These are phyloP conservation scores for Backusella westeae DNA, from an alignment of 192 early-diverging fungal species.

Conservation along the genomic window DNA sequence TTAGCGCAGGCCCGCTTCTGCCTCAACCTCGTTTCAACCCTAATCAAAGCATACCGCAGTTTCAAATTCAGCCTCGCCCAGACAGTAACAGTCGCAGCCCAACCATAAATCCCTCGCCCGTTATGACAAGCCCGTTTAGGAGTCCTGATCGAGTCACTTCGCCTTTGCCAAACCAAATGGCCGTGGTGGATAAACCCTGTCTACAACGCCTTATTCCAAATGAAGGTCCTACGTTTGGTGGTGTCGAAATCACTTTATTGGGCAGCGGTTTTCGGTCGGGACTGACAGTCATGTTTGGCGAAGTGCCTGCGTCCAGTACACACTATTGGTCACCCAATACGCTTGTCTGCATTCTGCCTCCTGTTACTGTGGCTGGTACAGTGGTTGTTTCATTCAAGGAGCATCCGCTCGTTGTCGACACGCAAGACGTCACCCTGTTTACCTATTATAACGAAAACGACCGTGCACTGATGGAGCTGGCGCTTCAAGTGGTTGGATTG, in stretches of 20 bases:
- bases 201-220: conserved; percentile 63
- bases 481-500: conserved; percentile 77
- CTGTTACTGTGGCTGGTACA: conserved; percentile 58
- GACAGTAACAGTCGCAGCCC: background rate
- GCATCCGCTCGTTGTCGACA: conserved; percentile 26
- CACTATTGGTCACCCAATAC: conserved; percentile 70
- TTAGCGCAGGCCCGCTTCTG: conserved; percentile 10
- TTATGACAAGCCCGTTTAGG: conserved; percentile 6
- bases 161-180: background rate
- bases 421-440: conserved; percentile 41
- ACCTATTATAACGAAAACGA: conserved; percentile 68
- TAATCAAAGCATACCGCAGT: background rate
- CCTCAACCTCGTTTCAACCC: conserved; percentile 1
- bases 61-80: conserved; percentile 11
- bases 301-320: conserved; percentile 59
- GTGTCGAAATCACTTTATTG: conserved; percentile 69
- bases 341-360: conserved; percentile 74
- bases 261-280: conserved; percentile 73
- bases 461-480: conserved; percentile 76
- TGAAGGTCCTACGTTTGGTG: conserved; percentile 78
- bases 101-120: background rate
- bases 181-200: conserved; percentile 6
- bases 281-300: conserved; percentile 74
- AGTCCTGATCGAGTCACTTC: background rate
- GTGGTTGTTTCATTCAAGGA: conserved; percentile 54